A percentile compares a stretch with the other conserved stretches of the same genome.
phyloP scores from a whole-genome alignment of 2,329 filamentous ascomycete genomes.

The Colletotrichum magnum region DNA sequence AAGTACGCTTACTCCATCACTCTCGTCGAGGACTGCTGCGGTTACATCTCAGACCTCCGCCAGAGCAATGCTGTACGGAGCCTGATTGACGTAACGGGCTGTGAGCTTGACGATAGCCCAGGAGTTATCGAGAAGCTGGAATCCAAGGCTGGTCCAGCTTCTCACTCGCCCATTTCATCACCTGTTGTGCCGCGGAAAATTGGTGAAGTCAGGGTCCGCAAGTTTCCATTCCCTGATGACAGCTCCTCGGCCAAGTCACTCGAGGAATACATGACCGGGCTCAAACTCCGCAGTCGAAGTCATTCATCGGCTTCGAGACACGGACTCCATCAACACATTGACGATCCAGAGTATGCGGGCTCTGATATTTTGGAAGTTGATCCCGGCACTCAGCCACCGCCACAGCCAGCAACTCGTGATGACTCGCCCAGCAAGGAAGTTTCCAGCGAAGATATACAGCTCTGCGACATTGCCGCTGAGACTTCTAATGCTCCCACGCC shows the following conservation, averaged over 20 bases:
- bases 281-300: slow-evolving; percentile 15
- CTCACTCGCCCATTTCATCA: background rate
- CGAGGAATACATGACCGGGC: slow-evolving; percentile 30
- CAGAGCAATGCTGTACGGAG: slow-evolving; percentile 79
- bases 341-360: slow-evolving; percentile 13
- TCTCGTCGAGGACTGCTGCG: slow-evolving; percentile 89
- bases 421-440: slow-evolving; percentile 21
- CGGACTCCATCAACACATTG: slow-evolving; percentile 40
- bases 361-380: slow-evolving; percentile 35
- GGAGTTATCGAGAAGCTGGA: slow-evolving; percentile 40
- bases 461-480: background rate
- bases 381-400: slow-evolving; percentile 26
- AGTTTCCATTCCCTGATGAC: slow-evolving; percentile 41
- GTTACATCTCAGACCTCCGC: slow-evolving; percentile 78
- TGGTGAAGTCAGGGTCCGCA: background rate
- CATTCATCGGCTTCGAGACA: slow-evolving; percentile 23
- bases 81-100: slow-evolving; percentile 82
- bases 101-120: slow-evolving; percentile 67
- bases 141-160: slow-evolving; percentile 15
- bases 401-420: background rate
- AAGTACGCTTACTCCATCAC: slow-evolving; percentile 90
- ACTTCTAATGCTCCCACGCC: background rate
- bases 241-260: slow-evolving; percentile 31
- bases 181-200: slow-evolving; percentile 33
- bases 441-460: background rate